Evolutionary conservation across 768 basidiomycete genomes (phyloP), one percentile per base, ranked within the genome.

Genomic region (Xanthoconium stramineum): DNA sequence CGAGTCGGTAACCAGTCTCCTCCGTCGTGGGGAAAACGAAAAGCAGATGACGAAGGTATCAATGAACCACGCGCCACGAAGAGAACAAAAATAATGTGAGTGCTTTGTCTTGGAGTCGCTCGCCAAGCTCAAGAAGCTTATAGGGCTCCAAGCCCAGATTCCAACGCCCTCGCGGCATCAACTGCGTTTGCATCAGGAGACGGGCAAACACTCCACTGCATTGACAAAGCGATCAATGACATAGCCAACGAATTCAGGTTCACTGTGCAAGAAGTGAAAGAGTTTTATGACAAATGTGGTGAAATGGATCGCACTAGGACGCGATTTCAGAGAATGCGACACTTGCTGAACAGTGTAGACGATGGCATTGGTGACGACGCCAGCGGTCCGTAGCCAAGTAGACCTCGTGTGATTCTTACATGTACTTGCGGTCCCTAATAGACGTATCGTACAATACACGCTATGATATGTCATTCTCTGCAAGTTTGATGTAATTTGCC

Each of bases 221-320:
- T 90, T 30, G 87, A 90, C 60, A 82, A 82, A 62, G 78, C 75
- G 12, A 79, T 92, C 38, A 70, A 72, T 32, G 81, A 85, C 32
- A 90, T 92, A 61, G 88, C 89, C 8, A 74, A 69, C 36, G 83
- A 88, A 37, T 87, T 76, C 62, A 77, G 84, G 48, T 92, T 92
- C 67, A 88, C 88, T 1, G 67, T 83, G 1, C 84, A 85, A 59
- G 90, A 92, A 70, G 89, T 92, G 14, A 80, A 86, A 64, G 88
- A 86, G 64, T 89, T 83, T 66, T 90, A 90, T 58, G 85, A 89
- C 64, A 82, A 78, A 58, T 86, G 80, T 55, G 85, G 86, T 14
- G 88, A 90, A 61, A 82, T 89, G 79, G 79, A 76, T 36, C 78
- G 79, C 47, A 90, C 90, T 11, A 78, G 80, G 59, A 69, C 58